Evolutionary conservation across 1,284 basidiomycete species (phyloP), one percentile per base, ranked within the genome.

Genomic region (Cystobasidium slooffiae): DNA sequence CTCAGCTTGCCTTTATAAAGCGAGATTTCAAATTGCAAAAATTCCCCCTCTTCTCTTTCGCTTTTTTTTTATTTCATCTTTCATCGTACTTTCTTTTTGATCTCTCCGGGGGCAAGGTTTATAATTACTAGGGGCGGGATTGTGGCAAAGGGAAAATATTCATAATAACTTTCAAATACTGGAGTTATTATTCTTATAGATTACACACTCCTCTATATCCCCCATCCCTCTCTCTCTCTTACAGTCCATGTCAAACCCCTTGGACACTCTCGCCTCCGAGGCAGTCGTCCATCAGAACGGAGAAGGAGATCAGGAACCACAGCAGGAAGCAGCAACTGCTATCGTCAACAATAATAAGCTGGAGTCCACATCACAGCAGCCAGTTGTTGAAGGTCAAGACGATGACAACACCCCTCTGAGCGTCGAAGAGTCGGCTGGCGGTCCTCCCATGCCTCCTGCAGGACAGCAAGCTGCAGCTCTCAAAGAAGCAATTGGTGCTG

Each of bases 351-450:
- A 56, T n/a, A 70, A 6, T n/a, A 44, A 70, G 22, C 39, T 31
- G 12, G 52, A 46, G 16, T 22, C 22, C 9, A 4, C 43, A 46
- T 31, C 22, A 24, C 16, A 16, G 47, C 41, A 7, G 3, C 62
- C 14, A n/a, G n/a, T n/a, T n/a, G n/a, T n/a, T n/a, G n/a, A n/a
- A n/a, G n/a, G 44, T 7, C 14, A 18, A 67, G 64, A 53, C 18
- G 47, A 55, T 10, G 66, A 68, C 10, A 22, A 46, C 51, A 46
- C 46, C 53, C 62, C 62, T 6, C 70, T 73, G 18, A 52, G 62
- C 39, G 44, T 52, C 22, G 70, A 73, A 55, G 70, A 73, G 59
- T 52, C 62, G 10, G 70, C 70, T 39, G 70, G 70, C 51, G 70
- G 70, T 9, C 70, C 70, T 37, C 70, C 70, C 31, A 43, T 73